Conservation (phyloP, 805 yeast species). For the Starmerella ratchasimensis region DNA sequence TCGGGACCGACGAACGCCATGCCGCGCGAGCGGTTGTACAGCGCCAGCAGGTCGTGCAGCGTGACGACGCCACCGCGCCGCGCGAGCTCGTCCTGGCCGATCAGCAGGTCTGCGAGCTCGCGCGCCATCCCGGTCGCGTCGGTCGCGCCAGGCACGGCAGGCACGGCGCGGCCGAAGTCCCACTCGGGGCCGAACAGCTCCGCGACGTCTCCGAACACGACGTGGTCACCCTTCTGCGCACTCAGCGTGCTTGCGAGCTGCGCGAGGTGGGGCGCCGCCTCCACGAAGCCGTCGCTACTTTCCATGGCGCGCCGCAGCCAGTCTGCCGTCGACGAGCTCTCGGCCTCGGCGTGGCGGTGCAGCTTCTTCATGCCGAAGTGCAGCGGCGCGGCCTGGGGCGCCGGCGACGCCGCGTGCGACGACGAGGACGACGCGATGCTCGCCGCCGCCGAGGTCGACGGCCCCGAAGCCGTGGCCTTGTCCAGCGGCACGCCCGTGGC, state of each 20-base stretch:
- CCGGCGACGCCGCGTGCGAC: too few relatives aligned
- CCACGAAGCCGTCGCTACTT: not conserved
- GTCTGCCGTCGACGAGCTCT: too few relatives aligned
- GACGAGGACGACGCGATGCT: too few relatives aligned
- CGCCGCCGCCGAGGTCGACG: too few relatives aligned
- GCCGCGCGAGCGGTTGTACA: constrained; percentile 53
- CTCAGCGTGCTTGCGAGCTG: too few relatives aligned
- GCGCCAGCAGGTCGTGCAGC: constrained; percentile 46
- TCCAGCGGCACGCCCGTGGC: not conserved
- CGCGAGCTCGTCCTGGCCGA: constrained; percentile 32
- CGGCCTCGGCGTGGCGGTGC: too few relatives aligned
- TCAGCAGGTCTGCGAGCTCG: constrained; percentile 61
- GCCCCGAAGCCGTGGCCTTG: too few relatives aligned
- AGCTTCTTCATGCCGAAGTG: too few relatives aligned
- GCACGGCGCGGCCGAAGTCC: not conserved
- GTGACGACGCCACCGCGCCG: constrained; percentile 47
- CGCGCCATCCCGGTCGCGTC: constrained; percentile 52
- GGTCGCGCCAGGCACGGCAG: constrained; percentile 26
- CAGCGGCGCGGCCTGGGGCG: too few relatives aligned
- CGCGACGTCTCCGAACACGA: not conserved
- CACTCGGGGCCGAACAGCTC: not conserved
- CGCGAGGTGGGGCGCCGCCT: too few relatives aligned
- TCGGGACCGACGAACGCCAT: constrained; percentile 54
- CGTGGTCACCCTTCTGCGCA: too few relatives aligned
- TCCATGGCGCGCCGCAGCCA: not conserved